Evolutionary conservation across 345 rosid genomes (phyloP).

Genomic region (Eucalyptus pauciflora): DNA sequence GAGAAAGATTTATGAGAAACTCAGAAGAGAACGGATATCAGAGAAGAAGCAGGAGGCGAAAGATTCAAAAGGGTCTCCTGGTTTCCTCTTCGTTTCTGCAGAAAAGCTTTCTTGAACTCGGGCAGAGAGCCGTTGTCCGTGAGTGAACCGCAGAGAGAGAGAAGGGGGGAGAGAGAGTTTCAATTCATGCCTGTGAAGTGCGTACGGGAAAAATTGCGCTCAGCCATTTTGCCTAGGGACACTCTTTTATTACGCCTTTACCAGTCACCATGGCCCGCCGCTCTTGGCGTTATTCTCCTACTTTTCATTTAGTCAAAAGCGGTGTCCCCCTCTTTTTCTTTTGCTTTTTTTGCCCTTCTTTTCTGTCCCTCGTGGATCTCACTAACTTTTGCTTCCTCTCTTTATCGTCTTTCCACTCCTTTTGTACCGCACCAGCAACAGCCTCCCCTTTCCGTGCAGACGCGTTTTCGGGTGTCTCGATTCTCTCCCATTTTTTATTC

Average conservation of each 20-base stretch:
- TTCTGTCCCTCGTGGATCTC: neutral
- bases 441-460: neutral
- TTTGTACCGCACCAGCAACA: neutral
- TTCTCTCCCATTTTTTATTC: neutral
- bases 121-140: neutral
- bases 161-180: neutral
- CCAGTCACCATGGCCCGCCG: neutral
- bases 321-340: neutral
- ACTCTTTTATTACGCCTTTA: neutral
- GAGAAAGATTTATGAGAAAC: neutral
- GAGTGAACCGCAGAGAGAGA: neutral
- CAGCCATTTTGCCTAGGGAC: neutral
- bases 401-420: neutral
- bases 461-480: neutral
- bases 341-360: neutral
- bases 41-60: neutral
- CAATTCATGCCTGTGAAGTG: neutral
- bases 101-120: neutral
- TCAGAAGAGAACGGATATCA: neutral
- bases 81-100: neutral
- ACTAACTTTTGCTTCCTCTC: neutral
- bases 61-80: neutral
- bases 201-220: neutral
- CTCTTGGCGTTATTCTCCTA: neutral
- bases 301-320: neutral